Evolutionary conservation across 2,329 filamentous ascomycete genomes (phyloP).

Genomic region (Claviceps monticola): DNA sequence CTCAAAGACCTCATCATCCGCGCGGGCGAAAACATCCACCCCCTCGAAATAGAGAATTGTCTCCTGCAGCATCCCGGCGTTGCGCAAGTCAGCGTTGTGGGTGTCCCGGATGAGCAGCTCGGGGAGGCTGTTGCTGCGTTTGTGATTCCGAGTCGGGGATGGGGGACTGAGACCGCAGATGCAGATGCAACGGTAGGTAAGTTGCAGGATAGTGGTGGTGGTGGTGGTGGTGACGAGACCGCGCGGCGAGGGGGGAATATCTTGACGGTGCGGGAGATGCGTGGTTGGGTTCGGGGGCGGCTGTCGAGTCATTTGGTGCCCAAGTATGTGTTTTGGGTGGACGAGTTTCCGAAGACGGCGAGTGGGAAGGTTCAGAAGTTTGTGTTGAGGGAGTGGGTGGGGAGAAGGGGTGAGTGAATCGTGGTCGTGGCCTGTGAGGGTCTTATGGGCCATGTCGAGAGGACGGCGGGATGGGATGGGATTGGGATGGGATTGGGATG

Average conservation of each 20-base stretch:
- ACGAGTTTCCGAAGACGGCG: slow-evolving; percentile 83
- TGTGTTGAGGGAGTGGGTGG: slow-evolving; percentile 57
- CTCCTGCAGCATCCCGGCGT: slow-evolving; percentile 60
- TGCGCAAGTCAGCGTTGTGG: slow-evolving; percentile 68
- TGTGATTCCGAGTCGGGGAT: slow-evolving; percentile 38
- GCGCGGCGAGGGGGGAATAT: too few relatives aligned
- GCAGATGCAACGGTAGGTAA: too few relatives aligned
- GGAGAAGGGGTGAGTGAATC: too few relatives aligned
- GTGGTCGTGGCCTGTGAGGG: too few relatives aligned
- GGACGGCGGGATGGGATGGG: too few relatives aligned
- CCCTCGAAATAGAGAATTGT: slow-evolving; percentile 82
- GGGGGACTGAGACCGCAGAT: slow-evolving; percentile 11
- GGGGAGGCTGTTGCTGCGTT: slow-evolving; percentile 85
- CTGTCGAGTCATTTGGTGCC: slow-evolving; percentile 69
- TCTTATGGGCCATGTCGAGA: too few relatives aligned
- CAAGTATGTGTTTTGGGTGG: slow-evolving; percentile 77
- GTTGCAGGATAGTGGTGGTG: too few relatives aligned
- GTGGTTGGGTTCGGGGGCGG: slow-evolving; percentile 55
- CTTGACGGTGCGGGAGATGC: slow-evolving; percentile 45
- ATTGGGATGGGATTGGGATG: too few relatives aligned
- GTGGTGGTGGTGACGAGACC: too few relatives aligned
- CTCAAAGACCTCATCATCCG: slow-evolving; percentile 95
- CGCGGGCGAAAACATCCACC: slow-evolving; percentile 92
- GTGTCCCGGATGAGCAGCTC: slow-evolving; percentile 66
- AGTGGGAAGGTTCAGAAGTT: slow-evolving; percentile 97